Percentiles rank a stretch among this genome's conserved stretches.
Conservation (phyloP, 305 asterid species). For the Lippia alba region DNA sequence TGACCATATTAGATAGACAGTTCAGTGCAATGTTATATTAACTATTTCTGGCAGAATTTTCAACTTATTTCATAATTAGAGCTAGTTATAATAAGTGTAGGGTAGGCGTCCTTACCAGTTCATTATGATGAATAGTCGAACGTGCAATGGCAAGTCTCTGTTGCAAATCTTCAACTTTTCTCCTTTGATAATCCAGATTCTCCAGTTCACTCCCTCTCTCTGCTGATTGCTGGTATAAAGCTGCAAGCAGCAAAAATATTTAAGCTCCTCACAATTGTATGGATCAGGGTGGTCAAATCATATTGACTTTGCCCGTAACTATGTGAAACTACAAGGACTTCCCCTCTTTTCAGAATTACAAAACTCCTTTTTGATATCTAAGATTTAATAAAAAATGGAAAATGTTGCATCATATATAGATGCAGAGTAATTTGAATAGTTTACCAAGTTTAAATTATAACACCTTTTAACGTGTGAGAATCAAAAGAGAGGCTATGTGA, state of each 20-base stretch:
- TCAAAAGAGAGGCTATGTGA: no score
- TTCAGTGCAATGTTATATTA: constrained; percentile 7
- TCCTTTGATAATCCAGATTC: constrained; percentile 67
- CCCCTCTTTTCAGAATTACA: no score
- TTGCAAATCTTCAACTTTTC: constrained; percentile 85
- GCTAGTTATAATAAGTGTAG: not conserved
- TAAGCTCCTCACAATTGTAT: constrained; percentile 4
- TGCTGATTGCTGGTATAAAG: constrained; percentile 83
- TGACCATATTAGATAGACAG: constrained; percentile 37
- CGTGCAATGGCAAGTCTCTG: constrained; percentile 68
- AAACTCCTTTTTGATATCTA: no score
- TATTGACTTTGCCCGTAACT: no score
- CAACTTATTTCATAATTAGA: constrained; percentile 7
- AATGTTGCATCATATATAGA: no score
- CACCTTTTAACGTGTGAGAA: no score
- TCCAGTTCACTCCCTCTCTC: constrained; percentile 79
- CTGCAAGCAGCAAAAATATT: constrained; percentile 46
- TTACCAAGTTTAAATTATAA: no score
- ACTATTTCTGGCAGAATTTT: constrained; percentile 6
- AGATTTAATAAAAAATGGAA: no score
- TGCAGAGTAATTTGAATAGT: no score
- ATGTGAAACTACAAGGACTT: no score
- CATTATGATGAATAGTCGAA: constrained; percentile 68
- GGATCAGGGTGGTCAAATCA: not conserved
- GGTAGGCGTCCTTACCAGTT: constrained; percentile 59